Evolutionary conservation across 2,329 filamentous ascomycete genomes (phyloP), one percentile per base, ranked within the genome.

Genomic region (Didymellaceae sp.): DNA sequence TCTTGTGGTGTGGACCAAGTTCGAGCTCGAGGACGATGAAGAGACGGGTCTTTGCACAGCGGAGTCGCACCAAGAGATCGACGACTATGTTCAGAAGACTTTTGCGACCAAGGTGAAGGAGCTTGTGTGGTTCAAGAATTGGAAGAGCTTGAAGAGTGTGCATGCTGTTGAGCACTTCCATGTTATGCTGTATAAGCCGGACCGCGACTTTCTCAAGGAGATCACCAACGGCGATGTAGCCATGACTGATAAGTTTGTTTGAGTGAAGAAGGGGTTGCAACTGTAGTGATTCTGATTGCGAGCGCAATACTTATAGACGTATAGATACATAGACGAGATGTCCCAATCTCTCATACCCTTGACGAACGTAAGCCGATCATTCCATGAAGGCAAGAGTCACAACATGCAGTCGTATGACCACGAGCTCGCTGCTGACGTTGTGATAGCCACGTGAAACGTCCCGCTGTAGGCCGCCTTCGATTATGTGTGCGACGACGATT

Each of bases 1-100:
- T 70, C 78, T 97, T 2, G 90, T 96, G 5, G 85, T 96, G 10
- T 97, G 93, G 93, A 94, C 89, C 38, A 96, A 96, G 73, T 96
- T 96, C 66, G 80, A 82, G 38, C 78, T 97, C 18, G 80, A 85
- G 44, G 88, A 91, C 49, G 86, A 94, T 62, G 72, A 83, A 0
- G 77, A 75, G 14, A 77, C 85, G 0, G 87, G 84, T 11, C 85
- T 91, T 57, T 74, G 95, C 67, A 90, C 87, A 1, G 78, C 82
- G 3, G 73, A 79, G 54, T 84, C 85, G 6, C 81, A 86, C 39
- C 74, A 73, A 14, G 77, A 85, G 66, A 89, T 97, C 54, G 84
- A 92, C 32, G 78, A 74, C 4, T 97, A 85, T 68, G 87, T 96
- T 32, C 71, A 80, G 21, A 77, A 73, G 66, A 87, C 77, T 0